Evolutionary conservation across 805 yeast genomes (phyloP).

Genomic region (Kuraishia capsulata): DNA sequence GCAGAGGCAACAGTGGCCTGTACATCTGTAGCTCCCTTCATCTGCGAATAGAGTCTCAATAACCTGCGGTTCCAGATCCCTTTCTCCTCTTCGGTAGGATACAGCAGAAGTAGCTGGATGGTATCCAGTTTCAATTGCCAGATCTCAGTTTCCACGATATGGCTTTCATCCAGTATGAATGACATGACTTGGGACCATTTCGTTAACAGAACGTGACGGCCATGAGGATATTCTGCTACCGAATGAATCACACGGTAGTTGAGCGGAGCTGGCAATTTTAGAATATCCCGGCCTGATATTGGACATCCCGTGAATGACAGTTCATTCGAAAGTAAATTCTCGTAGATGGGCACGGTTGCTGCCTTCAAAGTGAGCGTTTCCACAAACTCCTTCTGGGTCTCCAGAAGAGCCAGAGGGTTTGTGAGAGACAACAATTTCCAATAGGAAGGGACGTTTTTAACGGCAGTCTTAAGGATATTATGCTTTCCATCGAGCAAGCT

Average conservation of each 20-base stretch:
- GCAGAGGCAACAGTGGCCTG: background rate
- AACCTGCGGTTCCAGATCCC: background rate
- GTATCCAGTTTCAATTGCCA: slow-evolving; percentile 11
- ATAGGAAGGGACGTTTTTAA: background rate
- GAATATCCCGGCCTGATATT: slow-evolving; percentile 11
- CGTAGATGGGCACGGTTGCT: slow-evolving; percentile 12
- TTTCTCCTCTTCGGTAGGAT: background rate
- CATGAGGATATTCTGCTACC: slow-evolving; percentile 9
- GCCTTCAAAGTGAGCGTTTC: slow-evolving; percentile 9
- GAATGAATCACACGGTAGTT: background rate
- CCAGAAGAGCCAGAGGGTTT: background rate
- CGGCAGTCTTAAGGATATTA: slow-evolving; percentile 10
- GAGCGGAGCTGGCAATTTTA: slow-evolving; percentile 15
- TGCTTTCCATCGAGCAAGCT: slow-evolving; percentile 12
- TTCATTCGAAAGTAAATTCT: slow-evolving; percentile 14
- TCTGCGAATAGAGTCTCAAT: background rate
- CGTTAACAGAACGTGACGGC: slow-evolving; percentile 13
- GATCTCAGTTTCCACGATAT: slow-evolving; percentile 11
- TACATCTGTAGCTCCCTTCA: background rate
- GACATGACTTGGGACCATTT: slow-evolving; percentile 19
- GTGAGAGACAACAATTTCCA: background rate
- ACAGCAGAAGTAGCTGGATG: slow-evolving; percentile 9
- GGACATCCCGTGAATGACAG: slow-evolving; percentile 11
- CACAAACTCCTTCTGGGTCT: background rate
- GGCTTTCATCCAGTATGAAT: slow-evolving; percentile 14